Conservation (phyloP, 2,329 filamentous ascomycete species). For the Trichoderma sp. region DNA sequence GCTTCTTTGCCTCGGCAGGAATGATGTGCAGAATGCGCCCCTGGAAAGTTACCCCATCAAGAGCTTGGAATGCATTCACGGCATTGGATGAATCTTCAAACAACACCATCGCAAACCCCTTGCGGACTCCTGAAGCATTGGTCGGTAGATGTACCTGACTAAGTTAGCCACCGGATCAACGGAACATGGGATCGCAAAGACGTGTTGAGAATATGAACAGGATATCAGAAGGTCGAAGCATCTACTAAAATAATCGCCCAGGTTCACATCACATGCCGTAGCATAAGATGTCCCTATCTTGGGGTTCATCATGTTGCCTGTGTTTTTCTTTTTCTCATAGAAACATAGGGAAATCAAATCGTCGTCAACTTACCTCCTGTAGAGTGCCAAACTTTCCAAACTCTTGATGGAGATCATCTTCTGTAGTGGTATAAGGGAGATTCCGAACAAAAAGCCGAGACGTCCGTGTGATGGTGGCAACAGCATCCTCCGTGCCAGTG, state of each 20-base stretch:
- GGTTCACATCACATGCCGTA: conserved; percentile 82
- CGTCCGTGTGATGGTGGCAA: conserved; percentile 66
- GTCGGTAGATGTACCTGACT: conserved; percentile 80
- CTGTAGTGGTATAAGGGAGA: conserved; percentile 73
- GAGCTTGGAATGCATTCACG: conserved; percentile 70
- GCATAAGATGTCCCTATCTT: conserved; percentile 99
- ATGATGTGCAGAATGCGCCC: conserved; percentile 89
- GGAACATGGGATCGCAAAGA: conserved; percentile 24
- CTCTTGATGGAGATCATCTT: conserved; percentile 69
- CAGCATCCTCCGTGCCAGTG: conserved; percentile 27
- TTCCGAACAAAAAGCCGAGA: conserved; percentile 86
- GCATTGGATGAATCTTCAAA: conserved; percentile 71
- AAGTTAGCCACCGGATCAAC: conserved; percentile 28
- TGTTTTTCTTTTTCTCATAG: conserved; percentile 15
- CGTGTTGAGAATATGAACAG: conserved; percentile 23
- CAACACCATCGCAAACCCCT: conserved; percentile 87
- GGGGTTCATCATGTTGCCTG: conserved; percentile 78
- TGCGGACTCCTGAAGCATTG: conserved; percentile 68
- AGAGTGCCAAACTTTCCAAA: conserved; percentile 73
- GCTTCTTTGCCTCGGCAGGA: conserved; percentile 76
- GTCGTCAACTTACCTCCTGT: conserved; percentile 71
- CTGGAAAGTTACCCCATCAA: conserved; percentile 86
- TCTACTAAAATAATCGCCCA: conserved; percentile 99
- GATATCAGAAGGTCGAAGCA: conserved; percentile 82
- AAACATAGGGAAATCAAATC: conserved; percentile 15